phyloP scores from a whole-genome alignment of 2,329 filamentous ascomycete genomes.

The Arthrocladium fulminans region DNA sequence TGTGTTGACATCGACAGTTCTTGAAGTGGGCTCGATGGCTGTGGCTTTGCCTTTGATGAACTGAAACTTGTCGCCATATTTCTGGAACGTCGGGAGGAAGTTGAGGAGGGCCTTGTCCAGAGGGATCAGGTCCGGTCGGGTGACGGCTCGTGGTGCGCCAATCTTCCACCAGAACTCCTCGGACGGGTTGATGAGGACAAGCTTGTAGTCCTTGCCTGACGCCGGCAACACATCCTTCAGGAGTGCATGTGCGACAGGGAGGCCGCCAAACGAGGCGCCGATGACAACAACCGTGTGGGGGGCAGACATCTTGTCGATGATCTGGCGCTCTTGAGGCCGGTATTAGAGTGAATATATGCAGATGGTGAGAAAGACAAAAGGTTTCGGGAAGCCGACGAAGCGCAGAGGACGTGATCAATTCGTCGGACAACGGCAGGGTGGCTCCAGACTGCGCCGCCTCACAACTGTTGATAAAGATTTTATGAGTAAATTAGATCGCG shows the following conservation, averaged over 20 bases:
- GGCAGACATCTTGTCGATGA: constrained; percentile 2
- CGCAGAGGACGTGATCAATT: constrained; percentile 6
- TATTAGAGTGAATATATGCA: not conserved
- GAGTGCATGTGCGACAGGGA: constrained; percentile 30
- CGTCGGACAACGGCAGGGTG: not conserved
- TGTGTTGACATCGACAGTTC: constrained; percentile 37
- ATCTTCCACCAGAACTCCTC: constrained; percentile 46
- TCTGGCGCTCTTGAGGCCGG: not conserved
- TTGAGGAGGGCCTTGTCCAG: constrained; percentile 42
- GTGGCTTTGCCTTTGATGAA: constrained; percentile 45
- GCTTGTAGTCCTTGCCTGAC: constrained; percentile 35
- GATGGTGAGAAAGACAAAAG: not conserved
- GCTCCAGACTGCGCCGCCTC: not conserved
- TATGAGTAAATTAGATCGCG: not conserved
- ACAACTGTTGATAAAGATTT: constrained; percentile 1
- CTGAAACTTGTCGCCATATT: constrained; percentile 42
- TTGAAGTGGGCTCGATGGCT: constrained; percentile 35
- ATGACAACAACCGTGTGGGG: constrained; percentile 28
- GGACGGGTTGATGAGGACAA: constrained; percentile 48
- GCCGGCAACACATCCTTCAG: constrained; percentile 27
- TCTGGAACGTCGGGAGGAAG: constrained; percentile 42
- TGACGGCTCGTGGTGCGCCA: constrained; percentile 45
- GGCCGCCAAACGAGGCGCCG: constrained; percentile 31
- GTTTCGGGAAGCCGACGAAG: not conserved
- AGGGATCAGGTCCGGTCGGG: constrained; percentile 40